Conservation (phyloP, 148 eudicot species). For the Nepenthes gracilis region DNA sequence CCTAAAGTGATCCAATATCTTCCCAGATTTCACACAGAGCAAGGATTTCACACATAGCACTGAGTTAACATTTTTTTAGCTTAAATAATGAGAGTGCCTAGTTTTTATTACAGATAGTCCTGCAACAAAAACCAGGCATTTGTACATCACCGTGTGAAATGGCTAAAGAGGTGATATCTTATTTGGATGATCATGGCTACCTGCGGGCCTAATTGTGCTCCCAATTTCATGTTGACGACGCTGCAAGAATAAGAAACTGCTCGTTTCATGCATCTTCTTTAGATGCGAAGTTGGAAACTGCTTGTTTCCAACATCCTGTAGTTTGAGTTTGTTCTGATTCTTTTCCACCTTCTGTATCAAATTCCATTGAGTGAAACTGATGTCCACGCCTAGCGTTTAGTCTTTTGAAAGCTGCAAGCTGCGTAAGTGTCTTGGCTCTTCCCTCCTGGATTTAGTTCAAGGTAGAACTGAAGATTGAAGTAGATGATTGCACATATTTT, state of each 20-base stretch:
- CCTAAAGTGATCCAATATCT: background rate
- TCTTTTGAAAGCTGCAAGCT: too few relatives aligned
- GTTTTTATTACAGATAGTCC: conserved; percentile 44
- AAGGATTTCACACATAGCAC: background rate
- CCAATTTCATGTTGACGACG: background rate
- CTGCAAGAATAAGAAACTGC: conserved; percentile 3
- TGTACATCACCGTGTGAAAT: conserved; percentile 53
- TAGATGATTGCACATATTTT: too few relatives aligned
- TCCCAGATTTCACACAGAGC: background rate
- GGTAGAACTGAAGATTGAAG: too few relatives aligned
- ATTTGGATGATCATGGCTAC: conserved; percentile 71
- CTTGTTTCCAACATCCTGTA: conserved; percentile 19
- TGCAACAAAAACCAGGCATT: conserved; percentile 41
- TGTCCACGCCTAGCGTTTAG: background rate
- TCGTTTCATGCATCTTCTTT: conserved; percentile 5
- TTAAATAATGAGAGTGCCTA: background rate
- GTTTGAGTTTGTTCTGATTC: background rate
- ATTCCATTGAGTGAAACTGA: background rate
- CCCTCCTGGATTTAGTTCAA: too few relatives aligned
- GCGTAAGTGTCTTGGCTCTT: too few relatives aligned
- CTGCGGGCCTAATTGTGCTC: conserved; percentile 29
- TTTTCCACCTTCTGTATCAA: too few relatives aligned
- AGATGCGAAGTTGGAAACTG: conserved; percentile 10
- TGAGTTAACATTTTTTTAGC: background rate
- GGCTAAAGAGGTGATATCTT: conserved; percentile 60